Conservation (phyloP, 345 rosid genomes). For the Cardamine chenopodiifolia region DNA sequence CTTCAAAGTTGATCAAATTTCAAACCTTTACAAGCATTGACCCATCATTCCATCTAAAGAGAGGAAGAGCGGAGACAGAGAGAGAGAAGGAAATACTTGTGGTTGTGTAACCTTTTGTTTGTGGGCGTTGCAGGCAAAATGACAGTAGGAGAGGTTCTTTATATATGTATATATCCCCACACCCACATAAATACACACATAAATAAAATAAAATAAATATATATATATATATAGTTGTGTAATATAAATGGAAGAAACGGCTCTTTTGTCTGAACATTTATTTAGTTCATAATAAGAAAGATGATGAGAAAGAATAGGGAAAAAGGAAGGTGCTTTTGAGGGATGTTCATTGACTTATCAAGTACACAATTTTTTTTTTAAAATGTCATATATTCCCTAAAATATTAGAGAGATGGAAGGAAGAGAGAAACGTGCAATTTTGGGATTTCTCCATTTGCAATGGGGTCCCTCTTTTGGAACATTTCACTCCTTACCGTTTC, state of each 20-base stretch:
- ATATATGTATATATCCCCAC: constrained; percentile 28
- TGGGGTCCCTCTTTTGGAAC: constrained; percentile 12
- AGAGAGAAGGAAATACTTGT: constrained; percentile 29
- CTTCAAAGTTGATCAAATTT: constrained; percentile 7
- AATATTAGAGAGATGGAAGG: constrained; percentile 14
- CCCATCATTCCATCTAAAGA: constrained; percentile 26
- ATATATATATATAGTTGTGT: constrained; percentile 1
- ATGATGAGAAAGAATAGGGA: constrained; percentile 25
- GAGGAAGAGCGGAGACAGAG: neutral
- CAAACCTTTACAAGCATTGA: constrained; percentile 27
- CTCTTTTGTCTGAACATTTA: constrained; percentile 28
- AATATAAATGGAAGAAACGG: constrained; percentile 28
- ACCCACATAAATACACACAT: neutral
- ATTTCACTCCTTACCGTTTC: constrained; percentile 27
- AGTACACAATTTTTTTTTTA: too few species aligned
- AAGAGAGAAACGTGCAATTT: constrained; percentile 41
- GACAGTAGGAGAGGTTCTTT: constrained; percentile 35
- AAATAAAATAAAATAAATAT: neutral
- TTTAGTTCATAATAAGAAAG: constrained; percentile 34
- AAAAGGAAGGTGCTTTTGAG: constrained; percentile 34
- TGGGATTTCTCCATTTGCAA: constrained; percentile 35
- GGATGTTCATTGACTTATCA: constrained; percentile 39
- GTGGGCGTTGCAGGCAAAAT: constrained; percentile 35
- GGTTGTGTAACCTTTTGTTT: constrained; percentile 29
- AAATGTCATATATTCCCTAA: constrained; percentile 20